Percentiles rank a stretch among this genome's conserved stretches.
Conservation (phyloP, 495 filamentous ascomycete species). For the Neurospora sp. region DNA sequence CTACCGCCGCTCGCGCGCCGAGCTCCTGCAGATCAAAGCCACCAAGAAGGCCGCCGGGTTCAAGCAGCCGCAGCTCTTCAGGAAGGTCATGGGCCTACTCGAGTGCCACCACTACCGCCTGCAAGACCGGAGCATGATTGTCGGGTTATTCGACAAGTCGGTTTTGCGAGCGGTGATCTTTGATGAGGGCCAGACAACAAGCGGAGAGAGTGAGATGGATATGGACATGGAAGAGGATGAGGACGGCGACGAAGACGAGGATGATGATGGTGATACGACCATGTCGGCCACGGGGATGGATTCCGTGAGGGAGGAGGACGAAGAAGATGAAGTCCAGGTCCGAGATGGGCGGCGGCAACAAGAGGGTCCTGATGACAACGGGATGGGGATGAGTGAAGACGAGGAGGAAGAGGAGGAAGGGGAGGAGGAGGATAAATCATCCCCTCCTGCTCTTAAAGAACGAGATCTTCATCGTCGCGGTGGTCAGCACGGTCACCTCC, state of each 20-base stretch:
- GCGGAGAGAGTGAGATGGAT: background rate
- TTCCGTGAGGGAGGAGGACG: background rate
- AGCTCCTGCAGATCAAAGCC: slow-evolving; percentile 50
- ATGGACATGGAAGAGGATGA: slow-evolving; percentile 9
- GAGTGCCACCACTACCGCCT: slow-evolving; percentile 86
- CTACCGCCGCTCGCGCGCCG: slow-evolving; percentile 62
- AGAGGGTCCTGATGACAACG: slow-evolving; percentile 3
- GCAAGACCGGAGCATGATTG: slow-evolving; percentile 71
- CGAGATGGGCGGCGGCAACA: slow-evolving; percentile 1
- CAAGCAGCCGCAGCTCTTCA: slow-evolving; percentile 64
- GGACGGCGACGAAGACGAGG: slow-evolving; percentile 4
- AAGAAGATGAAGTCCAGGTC: slow-evolving; percentile 1
- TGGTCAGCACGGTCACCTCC: background rate
- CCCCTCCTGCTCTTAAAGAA: slow-evolving; percentile 2
- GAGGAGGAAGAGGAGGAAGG: slow-evolving; percentile 7
- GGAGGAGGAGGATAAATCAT: slow-evolving; percentile 19
- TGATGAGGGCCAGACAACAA: slow-evolving; percentile 30
- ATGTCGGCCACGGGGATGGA: background rate
- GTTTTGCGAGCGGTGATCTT: slow-evolving; percentile 73
- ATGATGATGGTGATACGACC: slow-evolving; percentile 2
- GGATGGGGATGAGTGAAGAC: slow-evolving; percentile 8
- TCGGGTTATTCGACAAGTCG: slow-evolving; percentile 86
- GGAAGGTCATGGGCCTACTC: slow-evolving; percentile 71
- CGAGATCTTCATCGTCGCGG: background rate
- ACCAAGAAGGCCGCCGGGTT: slow-evolving; percentile 54